Evolutionary conservation across 192 early-diverging fungal species (phyloP).

Genomic region (Umbelopsis sp.): DNA sequence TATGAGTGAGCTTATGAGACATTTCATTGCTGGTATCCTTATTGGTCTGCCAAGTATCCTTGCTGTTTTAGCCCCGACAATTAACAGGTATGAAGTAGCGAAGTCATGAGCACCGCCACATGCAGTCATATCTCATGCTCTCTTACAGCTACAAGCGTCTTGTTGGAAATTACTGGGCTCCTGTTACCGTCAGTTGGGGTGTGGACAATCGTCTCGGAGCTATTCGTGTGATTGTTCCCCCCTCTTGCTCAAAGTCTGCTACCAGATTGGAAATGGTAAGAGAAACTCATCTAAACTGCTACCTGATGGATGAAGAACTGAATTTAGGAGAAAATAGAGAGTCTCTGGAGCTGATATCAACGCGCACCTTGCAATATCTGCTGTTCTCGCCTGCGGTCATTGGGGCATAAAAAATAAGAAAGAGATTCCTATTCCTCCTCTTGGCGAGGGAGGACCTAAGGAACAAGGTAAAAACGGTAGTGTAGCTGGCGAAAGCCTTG

Average conservation of each 20-base stretch:
- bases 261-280: conserved; percentile 73
- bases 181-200: conserved; percentile 80
- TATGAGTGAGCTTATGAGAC: conserved; percentile 60
- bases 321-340: conserved; percentile 42
- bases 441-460: conserved; percentile 12
- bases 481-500: conserved; percentile 39
- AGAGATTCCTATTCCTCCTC: conserved; percentile 46
- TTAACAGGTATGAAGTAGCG: conserved; percentile 60
- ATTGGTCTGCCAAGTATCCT: conserved; percentile 71
- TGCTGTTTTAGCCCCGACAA: conserved; percentile 73
- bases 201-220: conserved; percentile 72
- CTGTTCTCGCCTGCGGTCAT: conserved; percentile 69
- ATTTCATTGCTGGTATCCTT: conserved; percentile 56
- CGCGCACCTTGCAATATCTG: conserved; percentile 74
- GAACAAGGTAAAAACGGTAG: conserved; percentile 30
- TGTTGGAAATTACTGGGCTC: conserved; percentile 85
- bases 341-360: conserved; percentile 86
- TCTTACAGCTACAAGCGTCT: conserved; percentile 72
- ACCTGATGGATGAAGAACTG: neutral
- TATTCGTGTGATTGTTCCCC: conserved; percentile 75
- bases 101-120: neutral
- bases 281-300: neutral
- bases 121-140: neutral
- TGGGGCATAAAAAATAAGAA: conserved; percentile 69
- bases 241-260: conserved; percentile 62